A percentile compares a stretch with the other conserved stretches of the same genome.
Conservation (phyloP, 2,329 filamentous ascomycete species). For the Colletotrichum sp. region DNA sequence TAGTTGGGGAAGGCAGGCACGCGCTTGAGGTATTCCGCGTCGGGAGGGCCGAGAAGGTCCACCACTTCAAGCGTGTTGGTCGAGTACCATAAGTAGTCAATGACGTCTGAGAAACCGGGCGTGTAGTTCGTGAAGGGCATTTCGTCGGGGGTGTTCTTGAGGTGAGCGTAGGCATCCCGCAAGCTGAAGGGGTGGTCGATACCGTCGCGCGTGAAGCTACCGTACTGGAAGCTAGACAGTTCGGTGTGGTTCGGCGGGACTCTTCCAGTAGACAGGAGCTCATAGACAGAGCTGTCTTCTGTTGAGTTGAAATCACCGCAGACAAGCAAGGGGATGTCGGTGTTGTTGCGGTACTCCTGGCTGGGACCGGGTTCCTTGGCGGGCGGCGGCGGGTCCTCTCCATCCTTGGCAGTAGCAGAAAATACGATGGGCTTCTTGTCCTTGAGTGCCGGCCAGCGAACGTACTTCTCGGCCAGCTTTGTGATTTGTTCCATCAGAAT, state of each 20-base stretch:
- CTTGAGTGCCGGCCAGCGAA: slow-evolving; percentile 77
- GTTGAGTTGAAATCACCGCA: slow-evolving; percentile 98
- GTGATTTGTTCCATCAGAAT: slow-evolving; percentile 93
- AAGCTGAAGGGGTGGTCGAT: slow-evolving; percentile 95
- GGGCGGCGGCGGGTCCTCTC: slow-evolving; percentile 55
- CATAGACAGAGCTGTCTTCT: slow-evolving; percentile 86
- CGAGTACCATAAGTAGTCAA: slow-evolving; percentile 98
- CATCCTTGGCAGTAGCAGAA: slow-evolving; percentile 39
- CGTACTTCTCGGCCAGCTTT: slow-evolving; percentile 85
- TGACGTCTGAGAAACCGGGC: slow-evolving; percentile 86
- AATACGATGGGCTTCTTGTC: slow-evolving; percentile 73
- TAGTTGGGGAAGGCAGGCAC: slow-evolving; percentile 93
- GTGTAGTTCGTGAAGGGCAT: slow-evolving; percentile 97
- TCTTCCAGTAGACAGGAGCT: slow-evolving; percentile 81
- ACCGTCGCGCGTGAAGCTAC: slow-evolving; percentile 89
- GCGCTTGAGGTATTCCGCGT: slow-evolving; percentile 81
- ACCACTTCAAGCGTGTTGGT: slow-evolving; percentile 87
- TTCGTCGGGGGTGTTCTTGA: slow-evolving; percentile 83
- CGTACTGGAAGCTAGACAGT: slow-evolving; percentile 82
- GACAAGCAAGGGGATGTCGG: slow-evolving; percentile 87
- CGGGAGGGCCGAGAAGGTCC: slow-evolving; percentile 83
- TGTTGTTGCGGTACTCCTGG: slow-evolving; percentile 83
- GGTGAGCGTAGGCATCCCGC: slow-evolving; percentile 85
- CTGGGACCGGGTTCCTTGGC: slow-evolving; percentile 76
- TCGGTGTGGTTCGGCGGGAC: slow-evolving; percentile 82